Base-by-base conservation (phyloP, 257 asterid species). In the Fraxinus excelsior region DNA sequence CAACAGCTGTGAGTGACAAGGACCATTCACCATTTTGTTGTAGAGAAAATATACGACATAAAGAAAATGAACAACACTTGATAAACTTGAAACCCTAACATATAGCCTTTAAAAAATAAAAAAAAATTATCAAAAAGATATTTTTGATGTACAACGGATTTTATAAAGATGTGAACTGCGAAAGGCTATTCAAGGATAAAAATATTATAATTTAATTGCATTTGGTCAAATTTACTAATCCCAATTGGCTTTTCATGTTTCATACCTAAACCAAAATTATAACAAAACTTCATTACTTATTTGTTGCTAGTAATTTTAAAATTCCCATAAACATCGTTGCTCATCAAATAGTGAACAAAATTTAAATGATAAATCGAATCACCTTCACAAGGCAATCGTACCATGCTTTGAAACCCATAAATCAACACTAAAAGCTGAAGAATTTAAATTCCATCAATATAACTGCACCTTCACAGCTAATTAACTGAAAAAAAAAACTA, bases 1-100 rank as follows among this genome's bases (percentile, higher is more conserved):
- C 87, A 77, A 90, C 86, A 42, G 40, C 88, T 87, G 90, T 58
- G 73, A 69, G 60, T 68, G 60, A 82, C 67, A 76, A 75, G 64
- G 80, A 66, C 66, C 65, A 65, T 62, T 81, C 72, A 76, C 60
- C 79, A 40, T 76, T 74, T 77, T 72, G 73, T 76, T 21, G 46
- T 23, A 9, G 32, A 37, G 73, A 70, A 26, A 44, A 19, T 18
- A 62, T 51, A 60, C 31, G 14, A 53, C 44, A 40, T 42, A 70
- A 64, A 42, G 44, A 35, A 80, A 79, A 58, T 71, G 37, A 23
- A 60, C 44, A 38, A 38, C 44, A 38, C 44, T 53, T 53, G 25
- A 69, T 37, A 66, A 38, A 31, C 62, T 40, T 23, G 14, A 2
- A 72, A 18, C 28, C 40, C n/a, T 35, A 31, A 78, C 12, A 46